Conservation (phyloP, 2,329 filamentous ascomycete genomes). For the Didymella exigua region DNA sequence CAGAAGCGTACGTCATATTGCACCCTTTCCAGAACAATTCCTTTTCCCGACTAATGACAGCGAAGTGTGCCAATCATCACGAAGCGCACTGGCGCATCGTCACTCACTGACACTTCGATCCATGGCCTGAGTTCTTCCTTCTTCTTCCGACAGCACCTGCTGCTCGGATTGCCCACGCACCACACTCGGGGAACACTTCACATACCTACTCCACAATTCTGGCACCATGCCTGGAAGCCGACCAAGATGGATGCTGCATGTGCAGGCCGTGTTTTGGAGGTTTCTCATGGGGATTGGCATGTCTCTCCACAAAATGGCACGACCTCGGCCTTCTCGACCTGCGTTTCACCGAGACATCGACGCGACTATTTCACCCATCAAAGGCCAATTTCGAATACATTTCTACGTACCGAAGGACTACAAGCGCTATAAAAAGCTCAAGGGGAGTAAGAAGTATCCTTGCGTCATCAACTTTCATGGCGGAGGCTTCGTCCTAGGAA, state of each 20-base stretch:
- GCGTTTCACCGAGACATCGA: conserved; percentile 64
- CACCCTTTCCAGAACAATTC: conserved; percentile 13
- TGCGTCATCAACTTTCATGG: conserved; percentile 69
- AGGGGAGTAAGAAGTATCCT: conserved; percentile 56
- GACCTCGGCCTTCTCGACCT: conserved; percentile 65
- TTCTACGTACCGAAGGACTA: conserved; percentile 66
- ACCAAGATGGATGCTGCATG: conserved; percentile 64
- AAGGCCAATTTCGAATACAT: conserved; percentile 58
- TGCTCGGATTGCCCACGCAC: not conserved
- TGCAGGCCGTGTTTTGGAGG: conserved; percentile 70
- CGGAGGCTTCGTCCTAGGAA: conserved; percentile 66
- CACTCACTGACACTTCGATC: conserved; percentile 1
- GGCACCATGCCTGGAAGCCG: conserved; percentile 39
- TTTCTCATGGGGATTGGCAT: conserved; percentile 72
- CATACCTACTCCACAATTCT: not conserved
- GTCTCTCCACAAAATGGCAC: conserved; percentile 67
- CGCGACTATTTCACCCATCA: conserved; percentile 54
- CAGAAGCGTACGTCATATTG: conserved; percentile 13
- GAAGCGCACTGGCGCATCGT: conserved; percentile 6
- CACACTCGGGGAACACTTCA: not conserved
- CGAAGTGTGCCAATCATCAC: conserved; percentile 9
- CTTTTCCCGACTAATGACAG: conserved; percentile 1
- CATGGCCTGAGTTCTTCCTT: conserved; percentile 1
- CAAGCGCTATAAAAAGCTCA: conserved; percentile 49
- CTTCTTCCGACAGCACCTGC: conserved; percentile 9